Evolutionary conservation across 768 basidiomycete species (phyloP).

Genomic region (Termitomyces sp.): DNA sequence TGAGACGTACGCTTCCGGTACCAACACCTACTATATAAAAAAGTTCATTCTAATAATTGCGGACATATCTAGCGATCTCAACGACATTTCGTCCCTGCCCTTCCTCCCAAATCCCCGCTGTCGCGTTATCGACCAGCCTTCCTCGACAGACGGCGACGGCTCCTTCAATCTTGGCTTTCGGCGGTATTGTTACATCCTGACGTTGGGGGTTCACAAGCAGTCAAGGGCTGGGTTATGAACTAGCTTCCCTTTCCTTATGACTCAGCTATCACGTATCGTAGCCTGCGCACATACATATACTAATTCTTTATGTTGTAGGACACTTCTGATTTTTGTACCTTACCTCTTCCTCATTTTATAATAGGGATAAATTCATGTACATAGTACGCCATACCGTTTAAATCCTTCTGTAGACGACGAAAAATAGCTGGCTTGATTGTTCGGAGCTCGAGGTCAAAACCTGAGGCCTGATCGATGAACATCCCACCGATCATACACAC

Average conservation of each 20-base stretch:
- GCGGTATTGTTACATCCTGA: constrained; percentile 67
- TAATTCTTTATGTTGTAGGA: background rate
- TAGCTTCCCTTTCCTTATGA: constrained; percentile 9
- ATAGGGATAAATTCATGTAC: background rate
- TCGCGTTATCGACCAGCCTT: constrained; percentile 66
- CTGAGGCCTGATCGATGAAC: background rate
- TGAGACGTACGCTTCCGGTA: constrained; percentile 54
- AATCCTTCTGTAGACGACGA: background rate
- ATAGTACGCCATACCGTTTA: background rate
- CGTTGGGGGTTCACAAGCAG: constrained; percentile 57
- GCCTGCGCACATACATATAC: too few relatives aligned
- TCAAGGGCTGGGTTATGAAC: constrained; percentile 60
- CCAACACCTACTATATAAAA: background rate
- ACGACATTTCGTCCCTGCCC: constrained; percentile 48
- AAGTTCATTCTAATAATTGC: background rate
- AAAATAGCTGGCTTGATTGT: background rate
- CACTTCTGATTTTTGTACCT: background rate
- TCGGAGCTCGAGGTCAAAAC: background rate
- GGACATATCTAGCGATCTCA: constrained; percentile 19
- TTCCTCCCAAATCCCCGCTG: constrained; percentile 69
- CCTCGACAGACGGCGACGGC: constrained; percentile 57
- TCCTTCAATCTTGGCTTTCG: constrained; percentile 65
- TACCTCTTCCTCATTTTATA: too few relatives aligned
- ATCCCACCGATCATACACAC: background rate
- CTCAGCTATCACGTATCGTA: too few relatives aligned